Percentiles rank a stretch among this genome's conserved stretches.
Conservation (phyloP, 352 stramenopile species). For the Elongisporangium undulatum region DNA sequence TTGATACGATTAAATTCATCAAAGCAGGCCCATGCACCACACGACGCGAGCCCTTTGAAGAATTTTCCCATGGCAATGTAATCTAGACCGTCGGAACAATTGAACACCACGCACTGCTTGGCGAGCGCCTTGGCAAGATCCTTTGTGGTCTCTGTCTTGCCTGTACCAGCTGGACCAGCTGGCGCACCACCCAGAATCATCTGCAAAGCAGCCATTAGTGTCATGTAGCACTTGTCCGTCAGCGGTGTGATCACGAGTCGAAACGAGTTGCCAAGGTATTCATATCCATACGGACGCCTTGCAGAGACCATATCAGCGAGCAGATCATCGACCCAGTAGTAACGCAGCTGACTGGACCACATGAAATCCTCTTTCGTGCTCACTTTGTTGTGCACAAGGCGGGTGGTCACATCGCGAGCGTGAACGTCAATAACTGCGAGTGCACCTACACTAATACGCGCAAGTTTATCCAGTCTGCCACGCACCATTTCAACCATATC, state of each 20-base stretch:
- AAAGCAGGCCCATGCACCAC: conserved; percentile 91
- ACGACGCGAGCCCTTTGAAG: conserved; percentile 92
- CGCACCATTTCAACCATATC: conserved; percentile 93
- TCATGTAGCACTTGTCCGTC: conserved; percentile 96
- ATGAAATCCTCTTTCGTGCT: conserved; percentile 85
- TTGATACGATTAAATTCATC: conserved; percentile 91
- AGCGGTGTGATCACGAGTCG: conserved; percentile 95
- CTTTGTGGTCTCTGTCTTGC: conserved; percentile 96
- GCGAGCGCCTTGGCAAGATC: conserved; percentile 93
- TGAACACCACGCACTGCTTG: conserved; percentile 95
- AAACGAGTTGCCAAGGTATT: conserved; percentile 96
- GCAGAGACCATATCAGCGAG: conserved; percentile 90
- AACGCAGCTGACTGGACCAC: conserved; percentile 86
- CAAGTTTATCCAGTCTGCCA: conserved; percentile 84
- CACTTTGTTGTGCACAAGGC: conserved; percentile 88
- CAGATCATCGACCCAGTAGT: conserved; percentile 93
- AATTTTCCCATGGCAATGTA: conserved; percentile 96
- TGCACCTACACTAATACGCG: conserved; percentile 86
- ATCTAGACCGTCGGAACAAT: conserved; percentile 92
- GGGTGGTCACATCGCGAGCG: conserved; percentile 92
- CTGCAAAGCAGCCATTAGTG: conserved; percentile 93
- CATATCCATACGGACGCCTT: conserved; percentile 91
- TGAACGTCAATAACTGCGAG: conserved; percentile 96
- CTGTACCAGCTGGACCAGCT: conserved; percentile 90
- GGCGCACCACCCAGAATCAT: conserved; percentile 94